Evolutionary conservation across 1,139 yeast species (phyloP).

Genomic region (Diutina catenulata): DNA sequence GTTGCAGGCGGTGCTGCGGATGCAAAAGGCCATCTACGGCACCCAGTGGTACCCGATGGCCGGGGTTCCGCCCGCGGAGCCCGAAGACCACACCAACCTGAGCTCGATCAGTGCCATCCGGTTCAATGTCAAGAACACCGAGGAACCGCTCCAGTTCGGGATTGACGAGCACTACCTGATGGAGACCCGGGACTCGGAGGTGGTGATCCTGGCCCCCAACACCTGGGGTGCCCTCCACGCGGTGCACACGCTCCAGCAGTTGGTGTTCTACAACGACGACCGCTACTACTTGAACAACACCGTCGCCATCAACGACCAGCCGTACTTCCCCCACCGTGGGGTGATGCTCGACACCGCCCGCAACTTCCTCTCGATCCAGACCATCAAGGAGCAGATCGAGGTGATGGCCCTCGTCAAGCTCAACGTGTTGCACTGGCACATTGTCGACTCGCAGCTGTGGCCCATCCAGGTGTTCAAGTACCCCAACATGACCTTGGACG

Average conservation of each 20-base stretch:
- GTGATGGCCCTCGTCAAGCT: slow-evolving; percentile 30
- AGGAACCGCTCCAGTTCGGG: slow-evolving; percentile 25
- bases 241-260: slow-evolving; percentile 32
- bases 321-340: slow-evolving; percentile 33
- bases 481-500: slow-evolving; percentile 34
- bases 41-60: slow-evolving; percentile 2
- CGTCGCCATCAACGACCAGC: slow-evolving; percentile 25
- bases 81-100: not conserved
- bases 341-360: slow-evolving; percentile 33
- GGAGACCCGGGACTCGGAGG: slow-evolving; percentile 6
- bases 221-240: slow-evolving; percentile 38
- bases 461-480: slow-evolving; percentile 23
- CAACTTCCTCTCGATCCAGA: slow-evolving; percentile 21
- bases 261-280: slow-evolving; percentile 19
- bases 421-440: slow-evolving; percentile 37
- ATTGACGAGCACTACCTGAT: slow-evolving; percentile 30
- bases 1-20: not conserved
- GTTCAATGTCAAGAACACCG: slow-evolving; percentile 14
- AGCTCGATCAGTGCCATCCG: slow-evolving; percentile 4
- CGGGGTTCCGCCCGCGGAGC: not conserved
- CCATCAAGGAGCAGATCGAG: slow-evolving; percentile 28
- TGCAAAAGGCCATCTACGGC: not conserved
- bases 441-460: slow-evolving; percentile 37
- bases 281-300: slow-evolving; percentile 20
- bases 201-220: slow-evolving; percentile 22